Base-by-base conservation (phyloP, 495 filamentous ascomycete species). In the Pyronema domesticum region DNA sequence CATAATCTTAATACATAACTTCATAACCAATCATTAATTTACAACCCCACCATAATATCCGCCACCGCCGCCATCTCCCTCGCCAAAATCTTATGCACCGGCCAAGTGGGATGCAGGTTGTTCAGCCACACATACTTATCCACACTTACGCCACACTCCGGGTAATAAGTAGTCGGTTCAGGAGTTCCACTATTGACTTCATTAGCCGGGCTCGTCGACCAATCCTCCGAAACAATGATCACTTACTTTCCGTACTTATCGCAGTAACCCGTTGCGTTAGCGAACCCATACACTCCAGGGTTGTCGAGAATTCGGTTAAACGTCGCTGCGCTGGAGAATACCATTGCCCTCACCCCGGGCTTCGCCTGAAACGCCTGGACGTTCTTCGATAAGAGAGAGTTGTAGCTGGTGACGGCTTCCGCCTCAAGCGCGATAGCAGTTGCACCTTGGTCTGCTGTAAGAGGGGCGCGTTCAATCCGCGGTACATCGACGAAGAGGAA, bases 401-500 rank as follows among this genome's bases (percentile, higher is more conserved):
- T 74, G 55, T 51, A 62, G 34, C 18, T 55, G 11, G 13, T 40
- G 10, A 65, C 1, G 7, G 63, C 63, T 15, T 51, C 64, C 5
- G 61, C 64, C 56, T 74, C 69, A 18, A 58, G 52, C 0, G 56
- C 53, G 3, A 68, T 54, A 0, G 66, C 51, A 17, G 39, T 39
- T 0, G 61, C 37, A 0, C 68, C 61, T 47, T 70, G 60, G 1
- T 46, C 59, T 0, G 68, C 53, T 7, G 77, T 77, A 7, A 74
- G 58, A 0, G 83, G 83, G 18, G 74, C 76, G 9, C 79, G 76
- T 37, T 85, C 71, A n/a, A 83, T 72, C 2, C 85, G 79, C 0
- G 85, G 86, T 3, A 86, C 83, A 52, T 79, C 80, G 55, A 89
- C 54, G 61, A 89, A 75, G n/a, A 83, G 67, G 63, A 88, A 88